Percentiles rank a stretch among this genome's conserved stretches.
phyloP scores from a whole-genome alignment of 1,139 yeast species.

The Williopsis jadinii region DNA sequence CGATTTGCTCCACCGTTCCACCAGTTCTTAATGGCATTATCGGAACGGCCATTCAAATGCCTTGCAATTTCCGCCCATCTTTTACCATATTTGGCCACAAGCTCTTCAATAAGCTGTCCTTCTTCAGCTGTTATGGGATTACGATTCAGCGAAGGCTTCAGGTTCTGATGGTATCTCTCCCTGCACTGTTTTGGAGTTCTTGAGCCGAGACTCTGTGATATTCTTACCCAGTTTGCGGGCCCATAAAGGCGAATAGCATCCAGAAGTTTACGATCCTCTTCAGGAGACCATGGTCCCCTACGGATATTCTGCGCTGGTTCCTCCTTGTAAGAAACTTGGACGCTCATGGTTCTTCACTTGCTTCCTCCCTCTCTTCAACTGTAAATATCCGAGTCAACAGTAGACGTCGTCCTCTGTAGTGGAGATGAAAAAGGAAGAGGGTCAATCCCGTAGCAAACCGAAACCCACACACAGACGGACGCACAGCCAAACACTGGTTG shows the following conservation, averaged over 20 bases:
- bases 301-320: constrained; percentile 6
- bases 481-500: no score
- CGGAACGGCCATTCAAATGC: constrained; percentile 79
- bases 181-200: constrained; percentile 91
- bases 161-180: constrained; percentile 86
- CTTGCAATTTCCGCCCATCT: constrained; percentile 94
- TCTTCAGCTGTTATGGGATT: constrained; percentile 82
- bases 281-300: constrained; percentile 83
- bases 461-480: no score
- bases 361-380: background rate
- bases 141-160: constrained; percentile 77
- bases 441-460: no score
- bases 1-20: constrained; percentile 93
- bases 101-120: constrained; percentile 71
- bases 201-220: constrained; percentile 64
- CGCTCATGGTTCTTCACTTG: background rate
- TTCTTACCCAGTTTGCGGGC: constrained; percentile 89
- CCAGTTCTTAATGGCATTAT: constrained; percentile 92
- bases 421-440: no score
- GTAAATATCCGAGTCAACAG: no score
- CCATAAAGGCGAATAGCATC: constrained; percentile 68
- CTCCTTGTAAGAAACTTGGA: background rate
- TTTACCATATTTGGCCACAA: constrained; percentile 77
- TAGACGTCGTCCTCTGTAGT: no score
- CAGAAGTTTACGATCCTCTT: constrained; percentile 69